phyloP scores from a whole-genome alignment of 1,284 basidiomycete species.

The Cutaneotrichosporon arboriforme region DNA sequence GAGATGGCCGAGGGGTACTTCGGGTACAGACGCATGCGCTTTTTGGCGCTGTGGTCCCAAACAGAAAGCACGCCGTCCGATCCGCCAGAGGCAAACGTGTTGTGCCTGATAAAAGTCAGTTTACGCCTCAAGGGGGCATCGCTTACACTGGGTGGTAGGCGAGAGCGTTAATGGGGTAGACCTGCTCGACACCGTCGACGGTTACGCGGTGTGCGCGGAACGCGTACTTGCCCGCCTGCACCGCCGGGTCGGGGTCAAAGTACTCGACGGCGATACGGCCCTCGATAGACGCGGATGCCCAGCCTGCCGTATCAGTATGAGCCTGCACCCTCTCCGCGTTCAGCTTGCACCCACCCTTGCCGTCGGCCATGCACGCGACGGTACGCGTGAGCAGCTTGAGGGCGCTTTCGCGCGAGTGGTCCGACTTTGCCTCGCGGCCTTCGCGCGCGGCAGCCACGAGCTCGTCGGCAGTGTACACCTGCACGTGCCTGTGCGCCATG shows the following conservation, averaged over 20 bases:
- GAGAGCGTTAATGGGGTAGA: slow-evolving; percentile 95
- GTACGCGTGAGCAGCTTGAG: slow-evolving; percentile 92
- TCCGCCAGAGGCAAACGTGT: slow-evolving; percentile 90
- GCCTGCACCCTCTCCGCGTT: too few relatives aligned
- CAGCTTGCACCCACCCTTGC: slow-evolving; percentile 62
- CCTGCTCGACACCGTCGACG: slow-evolving; percentile 86
- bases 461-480: slow-evolving; percentile 75
- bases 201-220: slow-evolving; percentile 95
- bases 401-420: slow-evolving; percentile 80
- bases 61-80: slow-evolving; percentile 86
- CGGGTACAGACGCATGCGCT: slow-evolving; percentile 81
- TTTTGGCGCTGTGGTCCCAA: slow-evolving; percentile 97
- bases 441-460: slow-evolving; percentile 53
- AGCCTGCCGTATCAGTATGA: slow-evolving; percentile 59
- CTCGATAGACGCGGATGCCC: slow-evolving; percentile 88
- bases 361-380: slow-evolving; percentile 84
- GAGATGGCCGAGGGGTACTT: slow-evolving; percentile 69
- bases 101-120: slow-evolving; percentile 57
- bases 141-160: slow-evolving; percentile 83
- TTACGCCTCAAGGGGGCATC: too few relatives aligned
- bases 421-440: slow-evolving; percentile 57
- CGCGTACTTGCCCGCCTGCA: slow-evolving; percentile 89
- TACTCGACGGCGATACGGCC: slow-evolving; percentile 96
- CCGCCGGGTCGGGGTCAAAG: slow-evolving; percentile 71
- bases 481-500: slow-evolving; percentile 81